Conservation (phyloP, 768 basidiomycete species). For the Hygrophoropsis aurantiaca region DNA sequence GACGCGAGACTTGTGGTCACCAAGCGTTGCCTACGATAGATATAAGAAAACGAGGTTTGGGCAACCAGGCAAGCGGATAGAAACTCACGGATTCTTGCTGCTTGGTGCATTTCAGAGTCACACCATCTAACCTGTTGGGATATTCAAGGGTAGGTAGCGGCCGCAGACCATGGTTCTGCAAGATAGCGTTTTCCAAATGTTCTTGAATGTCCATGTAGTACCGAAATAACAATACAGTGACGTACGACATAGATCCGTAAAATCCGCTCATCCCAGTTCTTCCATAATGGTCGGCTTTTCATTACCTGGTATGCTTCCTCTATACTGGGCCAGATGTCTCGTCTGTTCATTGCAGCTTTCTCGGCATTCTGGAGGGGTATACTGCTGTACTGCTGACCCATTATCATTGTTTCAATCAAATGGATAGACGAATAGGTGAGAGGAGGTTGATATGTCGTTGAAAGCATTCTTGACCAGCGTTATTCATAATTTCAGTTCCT, state of each 20-base stretch:
- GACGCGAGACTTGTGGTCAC: slow-evolving; percentile 33
- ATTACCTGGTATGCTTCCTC: slow-evolving; percentile 45
- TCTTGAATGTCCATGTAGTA: background rate
- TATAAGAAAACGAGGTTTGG: background rate
- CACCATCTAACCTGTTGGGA: slow-evolving; percentile 44
- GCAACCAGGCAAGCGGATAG: background rate
- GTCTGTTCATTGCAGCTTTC: slow-evolving; percentile 35
- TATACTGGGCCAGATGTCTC: slow-evolving; percentile 52
- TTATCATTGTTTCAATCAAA: slow-evolving; percentile 47
- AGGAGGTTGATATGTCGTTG: slow-evolving; percentile 40
- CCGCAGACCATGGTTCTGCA: slow-evolving; percentile 46
- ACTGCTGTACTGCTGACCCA: slow-evolving; percentile 14
- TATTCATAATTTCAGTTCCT: background rate
- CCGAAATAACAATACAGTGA: slow-evolving; percentile 15
- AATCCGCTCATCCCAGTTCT: slow-evolving; percentile 50
- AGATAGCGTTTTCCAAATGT: background rate
- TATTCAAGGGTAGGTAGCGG: slow-evolving; percentile 41
- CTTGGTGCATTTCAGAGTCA: slow-evolving; percentile 49
- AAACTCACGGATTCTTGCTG: slow-evolving; percentile 45
- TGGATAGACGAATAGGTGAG: slow-evolving; percentile 40
- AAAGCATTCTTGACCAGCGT: slow-evolving; percentile 35
- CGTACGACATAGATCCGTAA: slow-evolving; percentile 44
- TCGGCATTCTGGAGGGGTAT: slow-evolving; percentile 18
- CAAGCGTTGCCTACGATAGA: slow-evolving; percentile 40
- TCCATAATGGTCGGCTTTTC: slow-evolving; percentile 39